These are phyloP conservation scores for Cyberlindnera euphorbiiphila DNA, from an alignment of 805 yeast species.

Conservation along the genomic window DNA sequence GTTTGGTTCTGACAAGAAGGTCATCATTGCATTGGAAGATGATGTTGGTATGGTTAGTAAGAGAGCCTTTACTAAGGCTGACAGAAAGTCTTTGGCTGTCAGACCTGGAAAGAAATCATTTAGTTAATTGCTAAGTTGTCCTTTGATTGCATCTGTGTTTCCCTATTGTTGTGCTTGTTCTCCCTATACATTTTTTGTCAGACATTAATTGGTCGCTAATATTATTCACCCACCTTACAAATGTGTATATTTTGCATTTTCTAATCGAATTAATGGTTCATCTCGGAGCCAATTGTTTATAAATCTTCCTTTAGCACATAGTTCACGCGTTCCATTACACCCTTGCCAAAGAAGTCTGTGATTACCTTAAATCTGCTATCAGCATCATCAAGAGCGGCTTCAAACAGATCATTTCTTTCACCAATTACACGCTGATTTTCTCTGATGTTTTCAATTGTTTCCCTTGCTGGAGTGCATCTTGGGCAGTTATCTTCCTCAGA, in stretches of 20 bases:
- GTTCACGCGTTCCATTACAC: constrained; percentile 49
- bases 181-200: no score
- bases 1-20: constrained; percentile 66
- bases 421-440: constrained; percentile 58
- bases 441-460: constrained; percentile 56
- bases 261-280: no score
- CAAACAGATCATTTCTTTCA: constrained; percentile 60
- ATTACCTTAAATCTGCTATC: constrained; percentile 69
- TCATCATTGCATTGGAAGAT: constrained; percentile 69
- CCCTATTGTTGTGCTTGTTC: no score
- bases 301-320: constrained; percentile 6
- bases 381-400: constrained; percentile 45
- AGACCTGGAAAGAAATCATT: constrained; percentile 13
- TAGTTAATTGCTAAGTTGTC: neutral
- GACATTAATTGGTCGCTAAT: neutral
- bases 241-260: no score
- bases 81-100: constrained; percentile 40
- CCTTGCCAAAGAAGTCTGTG: constrained; percentile 81
- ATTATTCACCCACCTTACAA: neutral
- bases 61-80: constrained; percentile 55
- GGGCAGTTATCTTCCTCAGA: constrained; percentile 65
- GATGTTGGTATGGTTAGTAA: constrained; percentile 71
- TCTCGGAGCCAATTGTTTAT: no score
- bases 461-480: constrained; percentile 66
- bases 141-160: constrained; percentile 2